Percentiles rank a stretch among this genome's conserved stretches.
Conservation (phyloP, 257 asterid species). For the Marsdenia floribunda region DNA sequence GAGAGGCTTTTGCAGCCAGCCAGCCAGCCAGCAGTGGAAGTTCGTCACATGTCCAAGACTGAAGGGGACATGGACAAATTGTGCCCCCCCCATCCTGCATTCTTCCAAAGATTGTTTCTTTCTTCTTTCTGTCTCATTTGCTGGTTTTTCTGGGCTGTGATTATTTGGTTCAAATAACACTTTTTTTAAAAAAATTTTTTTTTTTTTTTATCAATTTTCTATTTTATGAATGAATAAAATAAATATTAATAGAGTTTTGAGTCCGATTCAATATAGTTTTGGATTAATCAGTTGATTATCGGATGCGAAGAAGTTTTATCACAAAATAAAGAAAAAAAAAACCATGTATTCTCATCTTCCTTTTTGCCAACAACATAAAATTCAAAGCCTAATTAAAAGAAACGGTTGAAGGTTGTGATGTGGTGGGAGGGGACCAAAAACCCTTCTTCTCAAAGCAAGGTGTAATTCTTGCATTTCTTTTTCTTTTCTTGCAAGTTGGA, state of each 20-base stretch:
- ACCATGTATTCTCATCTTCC: too few species aligned
- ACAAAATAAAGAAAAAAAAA: too few species aligned
- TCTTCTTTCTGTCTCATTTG: constrained; percentile 10
- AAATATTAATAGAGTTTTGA: too few species aligned
- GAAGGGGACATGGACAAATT: constrained; percentile 26
- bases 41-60: constrained; percentile 15
- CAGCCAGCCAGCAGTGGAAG: constrained; percentile 9
- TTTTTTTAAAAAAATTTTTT: too few species aligned
- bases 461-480: background rate
- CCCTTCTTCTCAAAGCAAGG: background rate
- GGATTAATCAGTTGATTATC: too few species aligned
- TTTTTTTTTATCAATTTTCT: too few species aligned
- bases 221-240: too few species aligned
- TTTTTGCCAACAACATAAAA: constrained; percentile 5
- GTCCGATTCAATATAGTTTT: too few species aligned
- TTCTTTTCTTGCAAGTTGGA: constrained; percentile 1
- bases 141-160: constrained; percentile 4
- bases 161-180: too few species aligned
- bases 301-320: too few species aligned
- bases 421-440: constrained; percentile 16
- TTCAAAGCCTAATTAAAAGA: background rate
- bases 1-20: background rate
- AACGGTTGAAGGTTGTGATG: background rate
- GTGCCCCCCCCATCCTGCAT: constrained; percentile 1
- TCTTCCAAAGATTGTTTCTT: constrained; percentile 14